Evolutionary conservation across 2,329 filamentous ascomycete species (phyloP).

Genomic region (Colletotrichum echinochloae): DNA sequence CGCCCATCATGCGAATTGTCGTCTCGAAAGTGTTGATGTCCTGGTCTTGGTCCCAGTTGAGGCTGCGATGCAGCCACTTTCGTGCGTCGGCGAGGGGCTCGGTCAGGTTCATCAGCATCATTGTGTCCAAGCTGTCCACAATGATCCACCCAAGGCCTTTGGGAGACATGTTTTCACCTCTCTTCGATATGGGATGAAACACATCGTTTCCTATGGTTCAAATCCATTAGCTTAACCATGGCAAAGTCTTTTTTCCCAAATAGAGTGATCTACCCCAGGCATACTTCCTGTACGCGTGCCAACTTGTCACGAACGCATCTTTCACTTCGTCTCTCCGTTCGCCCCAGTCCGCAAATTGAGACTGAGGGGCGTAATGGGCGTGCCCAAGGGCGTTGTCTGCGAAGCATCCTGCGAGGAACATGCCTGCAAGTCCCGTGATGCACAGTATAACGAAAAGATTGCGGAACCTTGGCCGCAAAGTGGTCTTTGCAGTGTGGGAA

Average conservation of each 20-base stretch:
- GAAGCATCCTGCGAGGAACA: neutral
- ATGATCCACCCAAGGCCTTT: conserved; percentile 84
- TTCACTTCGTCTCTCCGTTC: conserved; percentile 83
- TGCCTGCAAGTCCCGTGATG: neutral
- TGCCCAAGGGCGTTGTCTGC: neutral
- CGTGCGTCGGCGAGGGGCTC: conserved; percentile 74
- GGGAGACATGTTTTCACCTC: conserved; percentile 73
- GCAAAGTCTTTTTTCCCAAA: neutral
- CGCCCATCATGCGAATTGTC: conserved; percentile 82
- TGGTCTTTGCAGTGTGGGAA: neutral
- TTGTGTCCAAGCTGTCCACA: conserved; percentile 79
- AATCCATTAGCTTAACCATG: neutral
- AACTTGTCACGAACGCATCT: conserved; percentile 90
- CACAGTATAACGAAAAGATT: neutral
- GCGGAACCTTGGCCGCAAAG: neutral
- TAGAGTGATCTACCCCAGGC: conserved; percentile 82
- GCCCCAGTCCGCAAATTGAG: conserved; percentile 74
- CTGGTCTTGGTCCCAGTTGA: conserved; percentile 77
- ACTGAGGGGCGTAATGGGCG: neutral
- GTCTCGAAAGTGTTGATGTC: conserved; percentile 83
- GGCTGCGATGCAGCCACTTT: conserved; percentile 75
- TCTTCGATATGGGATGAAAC: conserved; percentile 74
- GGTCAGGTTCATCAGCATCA: conserved; percentile 84
- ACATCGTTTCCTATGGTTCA: conserved; percentile 66
- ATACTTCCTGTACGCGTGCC: conserved; percentile 91